Evolutionary conservation across 768 basidiomycete genomes (phyloP).

Genomic region (button mushroom (Agaricus bisporus)): DNA sequence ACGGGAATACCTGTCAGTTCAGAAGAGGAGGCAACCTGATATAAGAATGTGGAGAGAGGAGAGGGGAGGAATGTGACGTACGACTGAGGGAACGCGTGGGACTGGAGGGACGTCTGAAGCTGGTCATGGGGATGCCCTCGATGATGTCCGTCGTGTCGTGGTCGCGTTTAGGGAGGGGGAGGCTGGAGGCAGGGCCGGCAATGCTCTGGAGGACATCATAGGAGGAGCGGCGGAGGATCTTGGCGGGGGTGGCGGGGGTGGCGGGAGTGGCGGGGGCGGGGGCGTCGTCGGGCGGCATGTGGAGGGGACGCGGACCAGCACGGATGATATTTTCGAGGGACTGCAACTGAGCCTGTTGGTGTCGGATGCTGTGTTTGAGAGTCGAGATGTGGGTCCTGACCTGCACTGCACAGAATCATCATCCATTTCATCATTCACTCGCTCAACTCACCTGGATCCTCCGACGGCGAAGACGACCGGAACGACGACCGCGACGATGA

Average conservation of each 20-base stretch:
- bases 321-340: conserved; percentile 63
- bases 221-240: conserved; percentile 49
- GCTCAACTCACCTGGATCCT: conserved; percentile 58
- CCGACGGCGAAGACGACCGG: conserved; percentile 53
- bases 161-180: conserved; percentile 65
- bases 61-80: conserved; percentile 34
- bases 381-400: conserved; percentile 77
- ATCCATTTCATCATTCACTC: not conserved
- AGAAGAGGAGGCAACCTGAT: conserved; percentile 6
- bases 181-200: conserved; percentile 69
- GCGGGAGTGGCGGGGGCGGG: too few species aligned
- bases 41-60: conserved; percentile 6
- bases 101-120: conserved; percentile 53
- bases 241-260: conserved; percentile 38
- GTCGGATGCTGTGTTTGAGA: conserved; percentile 75
- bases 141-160: conserved; percentile 40
- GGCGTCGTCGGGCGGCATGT: conserved; percentile 9
- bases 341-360: conserved; percentile 77
- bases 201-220: conserved; percentile 65
- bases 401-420: conserved; percentile 40
- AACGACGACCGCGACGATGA: conserved; percentile 38
- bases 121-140: conserved; percentile 62
- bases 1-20: conserved; percentile 60
- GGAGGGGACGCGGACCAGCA: conserved; percentile 53
- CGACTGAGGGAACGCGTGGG: conserved; percentile 77